A percentile compares a stretch with the other conserved stretches of the same genome.
Conservation (phyloP, 305 asterid species). For the Ruellia speciosa region DNA sequence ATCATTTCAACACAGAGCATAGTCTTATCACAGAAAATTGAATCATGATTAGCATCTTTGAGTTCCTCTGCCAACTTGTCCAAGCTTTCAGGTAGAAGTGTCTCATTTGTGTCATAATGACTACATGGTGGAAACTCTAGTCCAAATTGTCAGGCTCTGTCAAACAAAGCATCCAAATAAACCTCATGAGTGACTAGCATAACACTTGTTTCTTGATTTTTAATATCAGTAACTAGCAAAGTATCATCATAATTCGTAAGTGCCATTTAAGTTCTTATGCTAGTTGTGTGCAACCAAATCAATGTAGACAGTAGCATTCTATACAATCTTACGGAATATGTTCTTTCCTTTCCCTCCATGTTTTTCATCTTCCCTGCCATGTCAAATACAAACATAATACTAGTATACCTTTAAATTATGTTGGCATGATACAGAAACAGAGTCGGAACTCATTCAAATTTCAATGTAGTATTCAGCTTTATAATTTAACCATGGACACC, state of each 20-base stretch:
- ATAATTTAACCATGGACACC: too few relatives aligned
- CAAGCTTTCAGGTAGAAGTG: neutral
- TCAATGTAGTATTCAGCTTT: too few relatives aligned
- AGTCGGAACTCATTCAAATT: too few relatives aligned
- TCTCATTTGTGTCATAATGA: neutral
- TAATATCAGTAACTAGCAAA: slow-evolving; percentile 17
- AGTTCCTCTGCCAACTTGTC: slow-evolving; percentile 6
- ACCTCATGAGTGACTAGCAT: neutral
- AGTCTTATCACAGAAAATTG: neutral
- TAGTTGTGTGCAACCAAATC: neutral
- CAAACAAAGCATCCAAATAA: neutral
- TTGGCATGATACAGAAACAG: too few relatives aligned
- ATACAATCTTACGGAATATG: too few relatives aligned
- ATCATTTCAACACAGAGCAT: neutral
- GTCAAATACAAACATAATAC: too few relatives aligned
- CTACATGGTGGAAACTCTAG: neutral
- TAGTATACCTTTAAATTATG: too few relatives aligned
- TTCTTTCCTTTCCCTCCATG: too few relatives aligned
- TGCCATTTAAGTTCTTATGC: neutral
- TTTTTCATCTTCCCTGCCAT: too few relatives aligned
- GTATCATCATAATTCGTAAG: too few relatives aligned
- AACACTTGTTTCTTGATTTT: neutral
- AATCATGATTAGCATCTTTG: neutral
- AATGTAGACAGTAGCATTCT: too few relatives aligned
- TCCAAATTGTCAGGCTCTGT: neutral